Evolutionary conservation across 2,329 filamentous ascomycete genomes (phyloP), one percentile per base, ranked within the genome.

Genomic region (Cladobotryum mycophilum): DNA sequence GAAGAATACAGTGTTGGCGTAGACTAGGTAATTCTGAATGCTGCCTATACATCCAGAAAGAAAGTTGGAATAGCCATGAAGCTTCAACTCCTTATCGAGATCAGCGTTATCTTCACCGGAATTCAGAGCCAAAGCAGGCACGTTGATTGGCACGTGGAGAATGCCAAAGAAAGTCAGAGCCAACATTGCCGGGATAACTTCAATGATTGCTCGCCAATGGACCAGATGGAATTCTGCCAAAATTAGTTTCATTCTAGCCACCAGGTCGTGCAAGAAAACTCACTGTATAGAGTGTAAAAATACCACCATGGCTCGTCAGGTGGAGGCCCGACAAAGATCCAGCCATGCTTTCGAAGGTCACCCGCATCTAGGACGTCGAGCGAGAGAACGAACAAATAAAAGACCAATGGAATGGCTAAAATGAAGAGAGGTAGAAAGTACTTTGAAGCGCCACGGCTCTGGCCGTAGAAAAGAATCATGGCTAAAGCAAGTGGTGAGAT

Each of bases 151-250:
- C 3, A 99, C 93, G 65, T 99, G 93, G 3, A 99, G 79, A 50
- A 99, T 86, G 47, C 93, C 93, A 61, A 99, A 99, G 73, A 99
- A 99, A 0, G 93, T 97, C 54, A 99, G 73, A 0, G 93, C 93
- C 61, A 99, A 84, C 88, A 99, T 97, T 30, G 93, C 91, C 1
- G 93, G 93, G 30, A 96, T 78, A 1, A 87, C 91, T 61, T 90
- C 84, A n/a, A 77, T 71, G 45, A 99, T 79, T 3, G 92, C 93
- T 41, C 79, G 77, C 87, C 89, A 96, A 59, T 91, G 81, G 3
- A 97, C 86, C 20, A 85, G 76, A 45, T 84, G 76, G 61, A 96
- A 89, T 62, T 93, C 88, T 93, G 50, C 17, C 3, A 17, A 50
- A 61, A 67, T 60, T 45, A 58, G 52, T 11, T 42, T 3, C 12